Conservation (phyloP, 1,139 yeast species). For the Nakaseomyces sp. region DNA sequence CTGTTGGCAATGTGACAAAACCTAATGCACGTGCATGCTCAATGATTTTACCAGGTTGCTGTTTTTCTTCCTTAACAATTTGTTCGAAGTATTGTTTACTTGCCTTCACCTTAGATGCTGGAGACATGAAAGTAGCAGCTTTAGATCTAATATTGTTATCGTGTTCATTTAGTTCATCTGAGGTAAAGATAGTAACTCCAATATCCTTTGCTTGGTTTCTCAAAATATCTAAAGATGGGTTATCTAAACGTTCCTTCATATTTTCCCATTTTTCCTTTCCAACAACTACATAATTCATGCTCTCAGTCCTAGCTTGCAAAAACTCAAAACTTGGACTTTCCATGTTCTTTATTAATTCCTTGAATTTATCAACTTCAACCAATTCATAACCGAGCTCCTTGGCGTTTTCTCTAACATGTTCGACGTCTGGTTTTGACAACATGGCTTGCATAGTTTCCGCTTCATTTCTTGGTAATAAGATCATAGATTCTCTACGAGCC, state of each 20-base stretch:
- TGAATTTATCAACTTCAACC: conserved; percentile 22
- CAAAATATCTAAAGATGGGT: conserved; percentile 11
- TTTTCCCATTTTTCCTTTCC: conserved; percentile 19
- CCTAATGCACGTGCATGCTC: conserved; percentile 32
- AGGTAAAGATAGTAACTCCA: not conserved
- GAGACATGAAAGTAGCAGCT: conserved; percentile 14
- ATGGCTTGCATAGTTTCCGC: conserved; percentile 8
- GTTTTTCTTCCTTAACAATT: conserved; percentile 27
- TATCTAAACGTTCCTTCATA: conserved; percentile 10
- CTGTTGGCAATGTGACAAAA: conserved; percentile 27
- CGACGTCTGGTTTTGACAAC: conserved; percentile 14
- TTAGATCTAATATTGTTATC: conserved; percentile 13
- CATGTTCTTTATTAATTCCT: conserved; percentile 25
- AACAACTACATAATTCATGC: conserved; percentile 24
- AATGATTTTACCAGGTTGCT: conserved; percentile 25
- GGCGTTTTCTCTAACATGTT: conserved; percentile 22
- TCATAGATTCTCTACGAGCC: conserved; percentile 4
- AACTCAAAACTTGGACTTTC: conserved; percentile 27
- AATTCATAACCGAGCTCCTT: conserved; percentile 20
- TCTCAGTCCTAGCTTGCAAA: conserved; percentile 20
- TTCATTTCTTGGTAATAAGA: conserved; percentile 5
- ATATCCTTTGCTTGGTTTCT: not conserved
- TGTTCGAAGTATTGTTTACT: conserved; percentile 32
- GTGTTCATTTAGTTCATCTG: conserved; percentile 7
- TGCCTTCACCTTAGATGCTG: conserved; percentile 28